Evolutionary conservation across 495 filamentous ascomycete species (phyloP).

Genomic region (Staphylotrichum longicolle): DNA sequence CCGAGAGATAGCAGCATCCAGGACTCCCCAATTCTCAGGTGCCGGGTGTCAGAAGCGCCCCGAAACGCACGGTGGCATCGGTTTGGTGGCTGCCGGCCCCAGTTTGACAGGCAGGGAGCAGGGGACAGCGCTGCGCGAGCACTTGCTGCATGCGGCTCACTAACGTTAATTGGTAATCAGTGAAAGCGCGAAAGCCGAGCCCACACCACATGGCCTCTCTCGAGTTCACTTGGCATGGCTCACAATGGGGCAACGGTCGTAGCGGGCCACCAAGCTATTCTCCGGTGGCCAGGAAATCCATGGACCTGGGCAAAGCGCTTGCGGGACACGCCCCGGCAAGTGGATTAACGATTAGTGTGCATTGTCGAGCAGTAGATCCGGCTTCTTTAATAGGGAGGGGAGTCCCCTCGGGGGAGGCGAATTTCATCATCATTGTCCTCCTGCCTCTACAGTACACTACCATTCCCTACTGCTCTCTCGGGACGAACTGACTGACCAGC

Average conservation of each 20-base stretch:
- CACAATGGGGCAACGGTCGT: not conserved
- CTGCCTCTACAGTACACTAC: not conserved
- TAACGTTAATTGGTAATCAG: constrained; percentile 6
- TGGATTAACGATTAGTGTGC: too few relatives aligned
- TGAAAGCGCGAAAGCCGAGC: constrained; percentile 21
- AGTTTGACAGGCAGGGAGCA: not conserved
- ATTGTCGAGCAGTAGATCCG: not conserved
- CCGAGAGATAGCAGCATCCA: constrained; percentile 10
- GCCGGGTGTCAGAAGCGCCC: not conserved
- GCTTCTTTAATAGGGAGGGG: constrained; percentile 8
- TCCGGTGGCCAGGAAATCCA: not conserved
- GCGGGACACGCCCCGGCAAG: not conserved
- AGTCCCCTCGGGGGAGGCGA: constrained; percentile 4
- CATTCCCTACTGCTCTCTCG: too few relatives aligned
- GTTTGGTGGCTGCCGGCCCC: not conserved
- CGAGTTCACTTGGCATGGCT: too few relatives aligned
- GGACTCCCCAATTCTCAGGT: not conserved
- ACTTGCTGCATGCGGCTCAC: constrained; percentile 1
- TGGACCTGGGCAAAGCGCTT: not conserved
- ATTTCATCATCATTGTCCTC: constrained; percentile 12
- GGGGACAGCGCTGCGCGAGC: not conserved
- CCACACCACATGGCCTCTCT: constrained; percentile 2
- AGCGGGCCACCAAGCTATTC: constrained; percentile 4
- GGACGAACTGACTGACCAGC: not conserved
- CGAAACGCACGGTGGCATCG: not conserved